Evolutionary conservation across 768 basidiomycete genomes (phyloP).

Genomic region (Lentinula lateritia): DNA sequence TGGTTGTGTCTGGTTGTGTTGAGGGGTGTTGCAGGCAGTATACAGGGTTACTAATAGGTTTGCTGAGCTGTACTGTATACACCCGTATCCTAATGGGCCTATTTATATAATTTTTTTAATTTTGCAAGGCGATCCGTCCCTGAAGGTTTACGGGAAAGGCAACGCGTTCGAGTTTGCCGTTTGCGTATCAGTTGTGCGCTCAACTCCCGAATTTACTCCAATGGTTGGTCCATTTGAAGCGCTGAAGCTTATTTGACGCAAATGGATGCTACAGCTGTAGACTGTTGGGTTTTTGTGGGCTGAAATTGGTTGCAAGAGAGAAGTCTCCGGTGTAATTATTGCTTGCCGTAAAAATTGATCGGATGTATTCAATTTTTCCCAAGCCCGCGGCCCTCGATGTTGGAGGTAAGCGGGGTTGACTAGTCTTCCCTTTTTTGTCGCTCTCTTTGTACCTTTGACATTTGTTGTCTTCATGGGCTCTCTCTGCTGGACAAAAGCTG

Average conservation of each 20-base stretch:
- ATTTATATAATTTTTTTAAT: neutral
- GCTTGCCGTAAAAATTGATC: neutral
- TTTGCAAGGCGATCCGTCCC: neutral
- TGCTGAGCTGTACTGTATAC: no score
- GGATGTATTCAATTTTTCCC: neutral
- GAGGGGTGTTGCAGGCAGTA: no score
- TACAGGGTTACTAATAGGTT: no score
- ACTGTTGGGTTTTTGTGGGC: no score
- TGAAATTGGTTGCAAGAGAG: no score
- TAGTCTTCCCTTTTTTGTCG: neutral
- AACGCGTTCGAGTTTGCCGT: no score
- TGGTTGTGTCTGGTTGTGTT: no score
- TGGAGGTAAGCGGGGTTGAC: neutral
- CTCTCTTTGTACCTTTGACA: neutral
- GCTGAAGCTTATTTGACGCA: neutral
- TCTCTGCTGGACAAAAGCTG: neutral
- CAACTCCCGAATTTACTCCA: no score
- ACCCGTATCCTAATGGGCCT: neutral
- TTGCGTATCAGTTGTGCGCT: no score
- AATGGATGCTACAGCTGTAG: neutral
- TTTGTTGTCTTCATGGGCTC: neutral
- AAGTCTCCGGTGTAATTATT: neutral
- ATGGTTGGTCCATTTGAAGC: no score
- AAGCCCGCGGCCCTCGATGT: neutral
- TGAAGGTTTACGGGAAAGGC: neutral